Evolutionary conservation across 108 stramenopile genomes (phyloP), one percentile per base, ranked within the genome.

Genomic region (Asterionellopsis glacialis): DNA sequence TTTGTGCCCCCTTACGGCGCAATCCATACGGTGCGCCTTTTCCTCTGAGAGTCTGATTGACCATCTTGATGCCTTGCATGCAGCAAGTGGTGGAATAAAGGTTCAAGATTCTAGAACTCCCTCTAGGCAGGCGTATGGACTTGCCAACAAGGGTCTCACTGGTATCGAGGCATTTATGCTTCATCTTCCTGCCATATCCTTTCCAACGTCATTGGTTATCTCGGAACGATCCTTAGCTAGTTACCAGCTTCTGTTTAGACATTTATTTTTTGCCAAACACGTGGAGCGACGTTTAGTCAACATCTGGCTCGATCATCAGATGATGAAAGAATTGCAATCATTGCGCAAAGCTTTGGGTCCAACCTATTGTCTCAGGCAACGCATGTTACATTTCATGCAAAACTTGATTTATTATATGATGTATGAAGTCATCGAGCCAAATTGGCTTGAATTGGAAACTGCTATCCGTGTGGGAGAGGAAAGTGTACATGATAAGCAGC

Each of bases 341-440:
- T 42, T 96, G 11, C 77, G 96, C 21, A 62, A 73, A 23, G 70
- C 74, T 18, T 76, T 96, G 41, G 83, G 88, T 28, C 82, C 76
- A 23, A 90, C 95, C 6, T 96, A 85, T 69, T 61, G 81, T 24
- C 68, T 98, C 47, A 81, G 97, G 39, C 91, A 96, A 43, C 73
- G 96, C 27, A 99, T 99, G 99, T 79, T 95, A 9, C 99, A 99
- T 72, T 98, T 97, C 70, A 65, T 97, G 25, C 97, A 96, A 70
- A 98, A 97, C 81, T 74, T 98, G 16, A 91, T 96, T 12, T 96
- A 97, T 71, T 99, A 98, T 72, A 87, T 97, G 73, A 91, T 89
- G 74, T 84, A 94, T 57, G 99, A 99, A 75, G 97, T 98, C 12
- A 80, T 98, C 22, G 94, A 97, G 52, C 93, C 94, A 23, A 84